A percentile compares a stretch with the other conserved stretches of the same genome.
These are phyloP conservation scores for Rhynchosporium agropyri DNA, from an alignment of 2,329 filamentous ascomycete species.

Conservation along the genomic window DNA sequence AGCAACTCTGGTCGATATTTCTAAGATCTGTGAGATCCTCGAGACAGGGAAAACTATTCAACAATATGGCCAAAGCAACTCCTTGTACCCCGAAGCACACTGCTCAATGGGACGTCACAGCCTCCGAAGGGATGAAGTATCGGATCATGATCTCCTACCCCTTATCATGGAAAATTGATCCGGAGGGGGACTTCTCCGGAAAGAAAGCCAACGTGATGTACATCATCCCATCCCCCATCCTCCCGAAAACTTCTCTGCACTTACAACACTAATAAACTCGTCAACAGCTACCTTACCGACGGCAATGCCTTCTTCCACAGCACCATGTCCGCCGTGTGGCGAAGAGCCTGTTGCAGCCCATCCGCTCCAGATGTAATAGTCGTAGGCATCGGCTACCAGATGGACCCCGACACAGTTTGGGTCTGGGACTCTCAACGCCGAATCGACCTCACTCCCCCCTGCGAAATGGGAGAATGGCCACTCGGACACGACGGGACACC, in stretches of 20 bases:
- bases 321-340: background rate
- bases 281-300: conserved; percentile 6
- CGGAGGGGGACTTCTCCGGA: background rate
- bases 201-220: conserved; percentile 14
- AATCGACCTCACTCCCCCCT: conserved; percentile 11
- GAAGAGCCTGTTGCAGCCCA: background rate
- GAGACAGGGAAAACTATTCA: background rate
- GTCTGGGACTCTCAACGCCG: conserved; percentile 3
- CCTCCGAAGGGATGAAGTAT: conserved; percentile 3
- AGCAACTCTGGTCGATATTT: background rate
- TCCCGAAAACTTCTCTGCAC: background rate
- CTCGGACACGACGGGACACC: conserved; percentile 11
- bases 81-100: conserved; percentile 10
- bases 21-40: background rate
- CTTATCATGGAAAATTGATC: conserved; percentile 1
- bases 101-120: conserved; percentile 1
- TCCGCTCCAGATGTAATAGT: background rate
- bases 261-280: background rate
- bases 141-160: conserved; percentile 12
- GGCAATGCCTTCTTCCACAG: conserved; percentile 17
- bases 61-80: background rate
- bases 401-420: background rate
- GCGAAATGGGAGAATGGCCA: conserved; percentile 4
- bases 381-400: conserved; percentile 12
- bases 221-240: too few relatives aligned